Percentiles rank a stretch among this genome's conserved stretches.
phyloP scores from a whole-genome alignment of 192 early-diverging fungal genomes.

The Linnemannia zychae region DNA sequence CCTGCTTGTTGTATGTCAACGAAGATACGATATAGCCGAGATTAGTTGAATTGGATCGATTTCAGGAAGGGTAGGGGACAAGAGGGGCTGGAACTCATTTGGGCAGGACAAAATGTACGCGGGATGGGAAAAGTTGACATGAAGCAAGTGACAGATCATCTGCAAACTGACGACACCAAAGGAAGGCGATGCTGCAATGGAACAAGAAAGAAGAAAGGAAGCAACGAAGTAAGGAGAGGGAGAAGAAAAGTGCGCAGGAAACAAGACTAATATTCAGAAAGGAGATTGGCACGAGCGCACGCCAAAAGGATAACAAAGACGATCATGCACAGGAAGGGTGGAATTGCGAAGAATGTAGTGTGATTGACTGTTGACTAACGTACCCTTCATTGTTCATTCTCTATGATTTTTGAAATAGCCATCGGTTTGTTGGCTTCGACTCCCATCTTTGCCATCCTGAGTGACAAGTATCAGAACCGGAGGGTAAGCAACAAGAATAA shows the following conservation, averaged over 20 bases:
- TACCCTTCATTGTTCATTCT: not conserved
- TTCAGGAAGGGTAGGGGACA: not conserved
- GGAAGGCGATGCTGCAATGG: not conserved
- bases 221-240: not conserved
- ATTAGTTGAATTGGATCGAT: not conserved
- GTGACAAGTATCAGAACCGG: constrained; percentile 78
- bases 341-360: not conserved
- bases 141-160: constrained; percentile 6
- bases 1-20: not conserved
- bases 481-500: constrained; percentile 55
- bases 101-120: not conserved
- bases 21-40: not conserved
- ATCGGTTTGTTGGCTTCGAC: constrained; percentile 74
- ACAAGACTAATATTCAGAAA: not conserved
- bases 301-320: not conserved
- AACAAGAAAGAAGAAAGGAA: not conserved
- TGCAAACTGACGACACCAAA: not conserved
- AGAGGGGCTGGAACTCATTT: not conserved
- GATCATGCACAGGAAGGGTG: not conserved
- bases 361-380: constrained; percentile 1
- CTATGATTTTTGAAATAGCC: constrained; percentile 41
- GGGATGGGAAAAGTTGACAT: not conserved
- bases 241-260: not conserved
- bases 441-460: constrained; percentile 77
- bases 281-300: not conserved